Evolutionary conservation across 2,329 filamentous ascomycete species (phyloP).

Genomic region (Xylariaceae sp.): DNA sequence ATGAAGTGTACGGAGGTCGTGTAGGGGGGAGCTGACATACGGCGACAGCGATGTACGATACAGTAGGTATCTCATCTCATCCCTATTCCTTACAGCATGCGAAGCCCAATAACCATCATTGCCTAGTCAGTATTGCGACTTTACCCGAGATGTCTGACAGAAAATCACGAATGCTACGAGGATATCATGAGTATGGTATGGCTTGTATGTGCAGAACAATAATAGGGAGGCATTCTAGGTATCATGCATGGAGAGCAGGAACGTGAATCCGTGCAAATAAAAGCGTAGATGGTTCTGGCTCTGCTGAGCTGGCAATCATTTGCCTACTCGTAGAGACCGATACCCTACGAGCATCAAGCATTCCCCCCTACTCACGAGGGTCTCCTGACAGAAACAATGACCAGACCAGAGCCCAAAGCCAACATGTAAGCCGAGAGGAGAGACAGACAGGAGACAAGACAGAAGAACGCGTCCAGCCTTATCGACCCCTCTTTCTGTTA

Average conservation of each 20-base stretch:
- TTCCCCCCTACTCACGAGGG: neutral
- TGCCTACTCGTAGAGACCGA: neutral
- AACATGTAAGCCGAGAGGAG: neutral
- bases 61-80: neutral
- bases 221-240: too few species aligned
- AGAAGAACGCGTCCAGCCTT: conserved; percentile 7
- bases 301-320: conserved; percentile 17
- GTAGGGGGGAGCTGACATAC: neutral
- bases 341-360: too few species aligned
- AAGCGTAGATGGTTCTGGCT: conserved; percentile 1
- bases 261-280: neutral
- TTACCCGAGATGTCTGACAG: neutral
- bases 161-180: neutral
- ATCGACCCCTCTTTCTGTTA: conserved; percentile 2
- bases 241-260: too few species aligned
- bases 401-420: too few species aligned
- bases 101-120: neutral
- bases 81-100: neutral
- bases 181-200: too few species aligned
- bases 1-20: neutral
- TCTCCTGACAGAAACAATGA: neutral
- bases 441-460: neutral
- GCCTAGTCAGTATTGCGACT: neutral
- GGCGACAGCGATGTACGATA: neutral
- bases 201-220: too few species aligned